These are phyloP conservation scores for Eucommia ulmoides DNA, from an alignment of 257 asterid species.

Conservation along the genomic window DNA sequence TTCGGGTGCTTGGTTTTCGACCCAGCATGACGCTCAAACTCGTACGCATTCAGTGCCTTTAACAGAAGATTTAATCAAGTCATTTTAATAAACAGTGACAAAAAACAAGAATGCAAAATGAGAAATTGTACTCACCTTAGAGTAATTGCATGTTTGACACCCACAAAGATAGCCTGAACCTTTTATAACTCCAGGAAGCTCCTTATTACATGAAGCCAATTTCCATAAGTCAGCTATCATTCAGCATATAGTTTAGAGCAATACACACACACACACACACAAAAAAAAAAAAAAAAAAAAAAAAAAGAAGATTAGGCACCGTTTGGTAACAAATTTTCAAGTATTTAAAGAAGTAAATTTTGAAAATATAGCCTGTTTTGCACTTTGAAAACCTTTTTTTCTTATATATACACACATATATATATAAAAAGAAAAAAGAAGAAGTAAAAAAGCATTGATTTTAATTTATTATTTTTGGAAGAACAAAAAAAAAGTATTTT, in stretches of 20 bases:
- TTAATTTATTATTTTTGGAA: no score
- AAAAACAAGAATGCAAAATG: no score
- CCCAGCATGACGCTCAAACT: slow-evolving; percentile 91
- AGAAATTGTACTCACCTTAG: slow-evolving; percentile 77
- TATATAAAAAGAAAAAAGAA: no score
- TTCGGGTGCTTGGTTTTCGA: slow-evolving; percentile 93
- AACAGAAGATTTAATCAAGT: neutral
- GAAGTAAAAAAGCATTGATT: no score
- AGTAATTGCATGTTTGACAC: slow-evolving; percentile 69
- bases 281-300: no score
- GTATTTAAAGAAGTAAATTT: neutral
- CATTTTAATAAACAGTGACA: slow-evolving; percentile 4
- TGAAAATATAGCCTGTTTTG: no score
- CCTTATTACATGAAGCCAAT: slow-evolving; percentile 33
- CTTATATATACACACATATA: no score
- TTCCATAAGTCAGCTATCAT: slow-evolving; percentile 12
- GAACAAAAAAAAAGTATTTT: no score
- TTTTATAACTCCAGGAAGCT: slow-evolving; percentile 79
- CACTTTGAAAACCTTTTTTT: no score
- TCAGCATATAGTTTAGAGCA: slow-evolving; percentile 1
- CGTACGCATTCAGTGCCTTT: slow-evolving; percentile 84
- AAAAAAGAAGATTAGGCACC: no score
- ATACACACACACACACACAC: no score
- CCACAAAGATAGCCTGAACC: slow-evolving; percentile 92
- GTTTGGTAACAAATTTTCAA: slow-evolving; percentile 3